Percentiles rank a stretch among this genome's conserved stretches.
phyloP scores from a whole-genome alignment of 1,284 basidiomycete genomes.

The Pholiota adiposa region DNA sequence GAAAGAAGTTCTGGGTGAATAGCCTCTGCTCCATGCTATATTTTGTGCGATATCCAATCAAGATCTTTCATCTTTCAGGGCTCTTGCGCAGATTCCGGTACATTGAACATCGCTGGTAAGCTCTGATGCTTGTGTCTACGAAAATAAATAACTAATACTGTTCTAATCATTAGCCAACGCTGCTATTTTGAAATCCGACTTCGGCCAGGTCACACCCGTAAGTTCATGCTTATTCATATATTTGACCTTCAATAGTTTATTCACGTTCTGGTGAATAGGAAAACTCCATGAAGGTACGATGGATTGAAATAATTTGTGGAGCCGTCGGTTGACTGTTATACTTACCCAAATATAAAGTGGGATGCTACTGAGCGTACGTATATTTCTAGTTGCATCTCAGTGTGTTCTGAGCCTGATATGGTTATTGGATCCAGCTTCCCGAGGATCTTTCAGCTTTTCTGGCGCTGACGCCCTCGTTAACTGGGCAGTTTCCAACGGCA shows the following conservation, averaged over 20 bases:
- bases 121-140: background rate
- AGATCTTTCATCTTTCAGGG: constrained; percentile 21
- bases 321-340: background rate
- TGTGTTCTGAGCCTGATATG: background rate
- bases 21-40: background rate
- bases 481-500: constrained; percentile 48
- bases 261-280: constrained; percentile 17
- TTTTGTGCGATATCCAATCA: no score
- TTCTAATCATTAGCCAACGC: constrained; percentile 27
- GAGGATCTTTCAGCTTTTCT: constrained; percentile 36
- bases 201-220: constrained; percentile 39
- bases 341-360: constrained; percentile 18
- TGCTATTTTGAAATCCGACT: constrained; percentile 34
- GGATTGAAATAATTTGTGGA: background rate
- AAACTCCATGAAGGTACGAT: constrained; percentile 36
- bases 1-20: constrained; percentile 36
- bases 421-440: constrained; percentile 15
- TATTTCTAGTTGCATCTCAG: background rate
- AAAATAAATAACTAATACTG: background rate
- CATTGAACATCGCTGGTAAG: constrained; percentile 32
- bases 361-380: constrained; percentile 27
- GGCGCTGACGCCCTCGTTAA: constrained; percentile 47
- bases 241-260: background rate
- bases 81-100: constrained; percentile 32
- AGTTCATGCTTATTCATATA: constrained; percentile 5